Percentiles rank a stretch among this genome's conserved stretches.
phyloP scores from a whole-genome alignment of 805 yeast genomes.

The Barnettozyma sp. region DNA sequence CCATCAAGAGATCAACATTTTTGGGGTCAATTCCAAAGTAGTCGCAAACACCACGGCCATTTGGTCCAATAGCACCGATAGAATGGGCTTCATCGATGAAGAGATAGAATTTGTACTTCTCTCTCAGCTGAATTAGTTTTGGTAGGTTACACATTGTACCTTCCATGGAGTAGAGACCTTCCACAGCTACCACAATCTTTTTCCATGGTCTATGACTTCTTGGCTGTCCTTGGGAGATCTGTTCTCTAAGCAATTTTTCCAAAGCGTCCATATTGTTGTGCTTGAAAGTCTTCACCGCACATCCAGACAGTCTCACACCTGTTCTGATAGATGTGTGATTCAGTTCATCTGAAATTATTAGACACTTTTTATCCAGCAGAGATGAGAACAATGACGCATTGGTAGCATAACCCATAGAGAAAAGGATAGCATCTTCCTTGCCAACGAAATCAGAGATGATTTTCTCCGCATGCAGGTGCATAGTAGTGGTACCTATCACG shows the following conservation, averaged over 20 bases:
- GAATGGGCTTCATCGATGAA: conserved; percentile 98
- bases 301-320: conserved; percentile 90
- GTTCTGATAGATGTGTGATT: conserved; percentile 95
- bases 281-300: conserved; percentile 83
- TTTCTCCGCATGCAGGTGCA: conserved; percentile 68
- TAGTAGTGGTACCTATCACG: conserved; percentile 65
- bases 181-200: conserved; percentile 79
- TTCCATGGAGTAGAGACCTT: conserved; percentile 73
- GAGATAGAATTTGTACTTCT: conserved; percentile 80
- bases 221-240: conserved; percentile 52
- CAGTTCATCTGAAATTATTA: conserved; percentile 88
- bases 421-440: conserved; percentile 78
- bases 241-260: conserved; percentile 61
- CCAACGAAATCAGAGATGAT: conserved; percentile 83
- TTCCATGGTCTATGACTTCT: conserved; percentile 95
- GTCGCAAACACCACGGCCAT: conserved; percentile 93
- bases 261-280: conserved; percentile 87
- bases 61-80: conserved; percentile 96
- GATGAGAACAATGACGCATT: conserved; percentile 84
- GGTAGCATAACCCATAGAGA: conserved; percentile 95
- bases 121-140: conserved; percentile 63
- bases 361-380: conserved; percentile 76
- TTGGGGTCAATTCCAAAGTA: conserved; percentile 75
- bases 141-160: conserved; percentile 77
- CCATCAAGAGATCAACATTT: conserved; percentile 86